phyloP scores from a whole-genome alignment of 139 green algal species.

The Ulvella scutata region DNA sequence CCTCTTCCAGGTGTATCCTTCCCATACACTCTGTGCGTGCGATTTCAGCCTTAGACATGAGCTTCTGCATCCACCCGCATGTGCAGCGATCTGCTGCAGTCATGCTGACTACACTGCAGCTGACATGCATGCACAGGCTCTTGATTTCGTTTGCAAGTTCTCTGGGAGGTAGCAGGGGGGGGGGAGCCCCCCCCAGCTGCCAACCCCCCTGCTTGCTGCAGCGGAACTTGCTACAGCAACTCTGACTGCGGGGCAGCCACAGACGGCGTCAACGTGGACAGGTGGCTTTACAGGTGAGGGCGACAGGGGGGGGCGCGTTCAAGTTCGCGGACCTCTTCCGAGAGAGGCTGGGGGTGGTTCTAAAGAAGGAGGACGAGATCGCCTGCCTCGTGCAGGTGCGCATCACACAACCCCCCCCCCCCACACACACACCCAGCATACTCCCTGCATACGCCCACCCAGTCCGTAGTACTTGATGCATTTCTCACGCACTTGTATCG shows the following conservation, averaged over 20 bases:
- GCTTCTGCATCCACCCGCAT: no score
- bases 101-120: no score
- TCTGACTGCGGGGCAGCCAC: neutral
- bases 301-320: constrained; percentile 68
- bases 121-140: no score
- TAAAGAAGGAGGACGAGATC: constrained; percentile 90
- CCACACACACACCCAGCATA: neutral
- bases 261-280: neutral
- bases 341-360: constrained; percentile 67
- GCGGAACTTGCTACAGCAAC: neutral
- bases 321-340: constrained; percentile 79
- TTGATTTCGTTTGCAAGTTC: no score
- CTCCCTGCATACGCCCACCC: neutral
- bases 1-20: no score
- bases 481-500: neutral
- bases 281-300: constrained; percentile 39
- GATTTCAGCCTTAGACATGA: no score
- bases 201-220: no score
- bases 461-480: neutral
- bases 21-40: no score
- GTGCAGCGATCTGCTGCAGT: no score
- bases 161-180: no score
- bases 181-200: no score
- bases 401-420: neutral
- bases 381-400: constrained; percentile 51